Evolutionary conservation across 495 filamentous ascomycete genomes (phyloP), one percentile per base, ranked within the genome.

Genomic region (Penicillium pancosmium): DNA sequence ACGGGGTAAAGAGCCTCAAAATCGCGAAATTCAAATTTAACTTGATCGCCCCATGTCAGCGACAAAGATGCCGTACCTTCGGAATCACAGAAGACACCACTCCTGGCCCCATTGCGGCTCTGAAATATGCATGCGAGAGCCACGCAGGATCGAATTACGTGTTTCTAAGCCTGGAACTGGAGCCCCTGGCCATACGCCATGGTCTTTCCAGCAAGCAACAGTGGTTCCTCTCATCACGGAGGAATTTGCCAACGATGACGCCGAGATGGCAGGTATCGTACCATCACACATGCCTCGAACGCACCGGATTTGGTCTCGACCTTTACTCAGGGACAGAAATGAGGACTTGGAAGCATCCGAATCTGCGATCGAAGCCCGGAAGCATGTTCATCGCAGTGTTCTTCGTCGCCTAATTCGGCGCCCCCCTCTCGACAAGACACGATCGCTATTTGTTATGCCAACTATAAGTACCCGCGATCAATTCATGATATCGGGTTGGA

Each of bases 81-180:
- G 60, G 23, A 64, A 76, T 56, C 74, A 78, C 59, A 57, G 63
- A 64, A 59, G 75, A 60, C 69, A 74, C 54, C 73, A 78, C 50
- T 73, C 73, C 46, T 78, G 75, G 75, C 75, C 75, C 6, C 70
- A 75, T 58, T 74, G 73, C 54, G 68, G 69, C 50, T 67, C 72
- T 13, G 64, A 67, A 19, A 12, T 60, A n/a, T 67, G 57, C 57
- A 67, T 61, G 59, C 62, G 61, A 15, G 55, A 63, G 10, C 55
- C 62, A n/a, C 51, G 50, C 21, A 61, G 36, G 23, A 34, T 58
- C 1, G 57, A 69, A 2, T 15, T 62, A 8, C 64, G 63, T 18
- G 41, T 63, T 9, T 52, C 55, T 13, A 56, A 60, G 15, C 50
- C 50, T 25, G 33, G 13, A 4, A 40, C 6, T 38, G 48, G 40